Evolutionary conservation across 176 grass and related monocot genomes (phyloP), one percentile per base, ranked within the genome.

Genomic region (Hsuehochloa calcarea): DNA sequence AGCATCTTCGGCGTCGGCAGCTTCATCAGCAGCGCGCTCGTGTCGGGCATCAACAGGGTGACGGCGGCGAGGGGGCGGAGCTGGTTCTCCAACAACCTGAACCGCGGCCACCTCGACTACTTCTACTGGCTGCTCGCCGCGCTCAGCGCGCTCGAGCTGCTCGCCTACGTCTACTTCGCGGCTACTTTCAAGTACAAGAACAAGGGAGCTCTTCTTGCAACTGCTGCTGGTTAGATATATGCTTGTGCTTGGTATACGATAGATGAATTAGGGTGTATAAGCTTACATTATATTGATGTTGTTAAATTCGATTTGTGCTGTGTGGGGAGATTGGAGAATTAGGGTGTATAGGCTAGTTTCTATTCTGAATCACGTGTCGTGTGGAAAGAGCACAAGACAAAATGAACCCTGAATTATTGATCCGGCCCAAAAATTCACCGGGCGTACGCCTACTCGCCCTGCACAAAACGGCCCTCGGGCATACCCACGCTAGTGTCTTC

Each of bases 71-170:
- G 68, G 41, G 85, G 89, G 0, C 12, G 8, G 17, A 90, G 89
- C 68, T 90, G 89, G 89, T 90, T 90, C 60, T n/a, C 27, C 66
- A 87, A 87, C 74, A 87, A 90, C 43, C 80, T 90, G 8, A 90
- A 90, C 60, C 74, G 84, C 3, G 84, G 67, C 16, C 89, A 90
- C 60, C 90, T 99, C 50, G 81, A 96, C 69, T 82, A 99, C 87
- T 99, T 98, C 88, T 98, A 98, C 78, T 95, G 96, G 93, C 49
- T 96, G 20, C 88, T 96, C 9, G 88, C 83, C 85, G 81, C 78
- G 12, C 75, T 99, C 23, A 92, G 96, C 69, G 25, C 10, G 6
- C 22, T 90, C 10, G 89, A 87, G 80, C 89, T 90, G 47, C 46
- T 90, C 16, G 85, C 63, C 3, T 90, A 66, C 20, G 22, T 78